A percentile compares a stretch with the other conserved stretches of the same genome.
These are phyloP conservation scores for Marvania coccoides DNA, from an alignment of 139 green algal species.

Conservation along the genomic window DNA sequence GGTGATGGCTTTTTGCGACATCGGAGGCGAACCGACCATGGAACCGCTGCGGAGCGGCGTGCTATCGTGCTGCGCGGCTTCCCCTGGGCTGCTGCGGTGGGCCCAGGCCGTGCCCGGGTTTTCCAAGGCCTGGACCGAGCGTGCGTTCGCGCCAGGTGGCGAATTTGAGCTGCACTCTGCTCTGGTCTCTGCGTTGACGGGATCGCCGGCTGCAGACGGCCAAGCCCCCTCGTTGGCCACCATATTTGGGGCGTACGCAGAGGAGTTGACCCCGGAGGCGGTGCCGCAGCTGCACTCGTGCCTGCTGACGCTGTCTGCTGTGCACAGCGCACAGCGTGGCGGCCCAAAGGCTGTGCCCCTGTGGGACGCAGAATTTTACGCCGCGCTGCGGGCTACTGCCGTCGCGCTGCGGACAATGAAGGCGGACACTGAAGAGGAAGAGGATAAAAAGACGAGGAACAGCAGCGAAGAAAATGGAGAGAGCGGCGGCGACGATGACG, in stretches of 20 bases:
- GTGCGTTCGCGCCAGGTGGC: neutral
- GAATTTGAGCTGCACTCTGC: neutral
- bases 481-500: neutral
- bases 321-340: constrained; percentile 1
- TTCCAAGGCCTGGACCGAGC: neutral
- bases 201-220: too few relatives aligned
- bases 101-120: constrained; percentile 15
- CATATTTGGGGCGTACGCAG: too few relatives aligned
- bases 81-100: constrained; percentile 5
- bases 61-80: constrained; percentile 10
- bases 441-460: neutral
- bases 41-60: constrained; percentile 20
- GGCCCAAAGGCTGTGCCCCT: neutral
- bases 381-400: neutral
- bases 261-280: too few relatives aligned
- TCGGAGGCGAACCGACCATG: neutral
- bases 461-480: neutral
- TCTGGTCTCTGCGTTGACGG: neutral
- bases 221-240: too few relatives aligned
- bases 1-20: constrained; percentile 14
- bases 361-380: neutral
- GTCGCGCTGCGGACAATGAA: neutral
- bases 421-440: neutral
- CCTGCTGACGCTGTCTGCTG: constrained; percentile 12
- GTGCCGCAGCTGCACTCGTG: neutral